Evolutionary conservation across 139 green algal genomes (phyloP).

Genomic region (Raphidocelis subcapitata): DNA sequence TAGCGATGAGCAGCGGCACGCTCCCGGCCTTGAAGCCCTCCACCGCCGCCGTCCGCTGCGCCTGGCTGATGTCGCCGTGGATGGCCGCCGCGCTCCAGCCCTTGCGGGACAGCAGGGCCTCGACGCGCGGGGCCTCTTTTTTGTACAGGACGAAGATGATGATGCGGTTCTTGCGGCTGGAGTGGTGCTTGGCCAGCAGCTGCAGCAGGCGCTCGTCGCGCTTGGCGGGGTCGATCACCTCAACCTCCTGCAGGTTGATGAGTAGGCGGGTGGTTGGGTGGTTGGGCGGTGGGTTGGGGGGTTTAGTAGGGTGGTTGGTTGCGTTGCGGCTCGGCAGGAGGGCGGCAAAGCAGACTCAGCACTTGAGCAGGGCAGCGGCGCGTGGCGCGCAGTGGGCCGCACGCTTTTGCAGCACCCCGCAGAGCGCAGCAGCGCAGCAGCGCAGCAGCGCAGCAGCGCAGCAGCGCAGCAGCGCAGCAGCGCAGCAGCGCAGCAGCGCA

Average conservation of each 20-base stretch:
- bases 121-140: slow-evolving; percentile 89
- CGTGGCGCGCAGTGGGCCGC: too few species aligned
- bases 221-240: slow-evolving; percentile 84
- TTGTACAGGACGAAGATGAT: slow-evolving; percentile 99
- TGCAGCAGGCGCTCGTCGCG: slow-evolving; percentile 71
- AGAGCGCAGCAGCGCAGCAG: too few species aligned
- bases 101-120: slow-evolving; percentile 66
- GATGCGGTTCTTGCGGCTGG: slow-evolving; percentile 74
- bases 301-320: too few species aligned
- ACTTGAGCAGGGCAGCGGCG: too few species aligned
- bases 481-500: too few species aligned
- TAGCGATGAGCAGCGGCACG: slow-evolving; percentile 74
- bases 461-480: too few species aligned
- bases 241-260: slow-evolving; percentile 60
- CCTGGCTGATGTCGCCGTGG: slow-evolving; percentile 91
- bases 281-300: not conserved
- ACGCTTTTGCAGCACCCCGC: too few species aligned
- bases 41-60: slow-evolving; percentile 70
- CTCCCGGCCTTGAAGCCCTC: slow-evolving; percentile 80
- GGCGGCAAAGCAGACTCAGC: too few species aligned
- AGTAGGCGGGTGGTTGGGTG: not conserved
- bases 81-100: slow-evolving; percentile 79
- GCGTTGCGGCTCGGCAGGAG: too few species aligned
- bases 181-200: slow-evolving; percentile 83
- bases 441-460: too few species aligned